Percentiles rank a stretch among this genome's conserved stretches.
Evolutionary conservation across 2,329 filamentous ascomycete genomes (phyloP).

Genomic region (Penicillium sp.): DNA sequence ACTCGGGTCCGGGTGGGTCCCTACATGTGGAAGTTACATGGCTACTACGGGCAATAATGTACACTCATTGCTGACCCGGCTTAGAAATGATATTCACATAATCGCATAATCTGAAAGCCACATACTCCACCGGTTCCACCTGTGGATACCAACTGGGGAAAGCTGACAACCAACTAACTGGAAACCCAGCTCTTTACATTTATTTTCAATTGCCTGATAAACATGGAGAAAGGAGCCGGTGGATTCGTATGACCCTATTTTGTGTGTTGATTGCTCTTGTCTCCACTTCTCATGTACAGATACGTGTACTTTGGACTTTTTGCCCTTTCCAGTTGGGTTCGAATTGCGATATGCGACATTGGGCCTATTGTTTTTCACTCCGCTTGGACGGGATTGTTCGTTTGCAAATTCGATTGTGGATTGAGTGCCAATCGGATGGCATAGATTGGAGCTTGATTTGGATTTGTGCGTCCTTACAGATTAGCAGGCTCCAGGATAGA

Average conservation of each 20-base stretch:
- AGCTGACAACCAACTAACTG: background rate
- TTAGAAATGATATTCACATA: background rate
- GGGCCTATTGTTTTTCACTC: background rate
- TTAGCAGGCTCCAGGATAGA: background rate
- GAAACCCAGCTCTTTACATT: background rate
- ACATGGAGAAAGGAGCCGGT: background rate
- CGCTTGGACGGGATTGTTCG: background rate
- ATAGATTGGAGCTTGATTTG: background rate
- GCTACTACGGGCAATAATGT: background rate
- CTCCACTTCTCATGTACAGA: background rate
- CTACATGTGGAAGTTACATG: background rate
- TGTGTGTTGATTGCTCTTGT: background rate
- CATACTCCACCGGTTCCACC: background rate
- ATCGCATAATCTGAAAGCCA: background rate
- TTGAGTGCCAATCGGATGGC: background rate
- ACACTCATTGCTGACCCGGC: background rate
- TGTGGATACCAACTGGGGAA: background rate
- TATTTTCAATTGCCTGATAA: background rate
- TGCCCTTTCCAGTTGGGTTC: background rate
- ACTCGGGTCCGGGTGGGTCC: background rate
- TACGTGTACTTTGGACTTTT: background rate
- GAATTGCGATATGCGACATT: background rate
- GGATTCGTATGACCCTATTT: background rate
- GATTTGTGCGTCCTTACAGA: background rate
- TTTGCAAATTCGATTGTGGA: background rate